Base-by-base conservation (phyloP, 257 asterid genomes). In the Salvia rosmarinus region DNA sequence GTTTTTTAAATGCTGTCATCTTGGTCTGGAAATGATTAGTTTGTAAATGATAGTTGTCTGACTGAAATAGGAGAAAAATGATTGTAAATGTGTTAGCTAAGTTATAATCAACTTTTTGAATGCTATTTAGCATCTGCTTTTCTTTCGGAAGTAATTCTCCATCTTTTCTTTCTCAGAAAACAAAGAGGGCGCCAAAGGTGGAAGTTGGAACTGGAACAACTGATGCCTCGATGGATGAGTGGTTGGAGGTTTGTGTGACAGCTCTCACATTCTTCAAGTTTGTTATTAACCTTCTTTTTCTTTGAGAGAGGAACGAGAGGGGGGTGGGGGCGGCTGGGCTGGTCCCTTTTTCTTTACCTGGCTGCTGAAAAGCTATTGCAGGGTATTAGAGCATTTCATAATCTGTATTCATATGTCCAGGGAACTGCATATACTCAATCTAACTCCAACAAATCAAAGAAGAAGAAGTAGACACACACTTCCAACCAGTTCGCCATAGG, bases 201-300 rank as follows among this genome's bases (percentile, higher is more conserved):
- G 99, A 95, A 85, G 96, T 91, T 80, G 99, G 99, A 79, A 95
- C 98, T 37, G 87, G 86, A 52, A 88, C 96, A 70, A 89, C 90
- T 59, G 96, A 91, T 85, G 87, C 95, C 76, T 83, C 93, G 34
- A 82, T 80, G 86, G 98, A 91, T 52, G 99, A 95, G 80, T 95
- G 98, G 99, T 79, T 95, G 84, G 83, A 95, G 98, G 99, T 95
- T 70, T 68, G 92, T 82, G 35, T 16, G 13, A 30, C 40, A 10
- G 51, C 58, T 49, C 65, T 19, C 57, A 52, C 25, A 21, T 35
- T 43, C 64, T 46, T 42, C 40, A 5, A 67, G 57, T 52, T 71
- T 71, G 42, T 55, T 63, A 5, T 42, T 64, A 20, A 49, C 4
- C 11, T 61, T 32, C 52, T 32, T 0, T 30, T 28, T 47, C 4